These are phyloP conservation scores for Lachnellula hyalina DNA, from an alignment of 2,329 filamentous ascomycete genomes.

Conservation along the genomic window DNA sequence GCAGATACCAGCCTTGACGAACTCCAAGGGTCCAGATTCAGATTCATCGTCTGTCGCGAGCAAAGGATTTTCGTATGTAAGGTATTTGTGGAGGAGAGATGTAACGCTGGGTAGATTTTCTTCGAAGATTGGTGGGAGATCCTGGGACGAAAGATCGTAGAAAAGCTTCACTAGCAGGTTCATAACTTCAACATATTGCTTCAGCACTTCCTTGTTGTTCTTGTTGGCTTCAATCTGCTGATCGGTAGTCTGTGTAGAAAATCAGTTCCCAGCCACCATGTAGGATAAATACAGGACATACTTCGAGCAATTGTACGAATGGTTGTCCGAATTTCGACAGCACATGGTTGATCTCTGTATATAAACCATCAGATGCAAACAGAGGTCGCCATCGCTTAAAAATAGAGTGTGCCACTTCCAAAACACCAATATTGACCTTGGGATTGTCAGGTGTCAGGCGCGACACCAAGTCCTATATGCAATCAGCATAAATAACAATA, in stretches of 20 bases:
- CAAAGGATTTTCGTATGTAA: constrained; percentile 80
- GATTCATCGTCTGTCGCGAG: constrained; percentile 83
- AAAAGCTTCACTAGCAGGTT: constrained; percentile 88
- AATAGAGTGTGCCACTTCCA: constrained; percentile 97
- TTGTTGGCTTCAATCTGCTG: constrained; percentile 68
- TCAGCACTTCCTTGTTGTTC: constrained; percentile 67
- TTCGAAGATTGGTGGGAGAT: constrained; percentile 91
- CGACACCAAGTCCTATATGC: constrained; percentile 70
- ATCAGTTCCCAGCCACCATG: constrained; percentile 9
- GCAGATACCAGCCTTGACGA: constrained; percentile 89
- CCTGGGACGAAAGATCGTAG: constrained; percentile 95
- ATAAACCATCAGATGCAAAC: constrained; percentile 88
- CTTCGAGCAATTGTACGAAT: constrained; percentile 74
- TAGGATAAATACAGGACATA: constrained; percentile 35
- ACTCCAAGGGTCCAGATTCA: constrained; percentile 79
- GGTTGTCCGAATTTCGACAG: constrained; percentile 76
- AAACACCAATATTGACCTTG: constrained; percentile 83
- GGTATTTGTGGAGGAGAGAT: constrained; percentile 81
- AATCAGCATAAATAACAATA: constrained; percentile 12
- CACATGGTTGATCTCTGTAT: constrained; percentile 94
- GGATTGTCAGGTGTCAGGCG: constrained; percentile 77
- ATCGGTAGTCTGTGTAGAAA: constrained; percentile 53
- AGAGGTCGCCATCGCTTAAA: constrained; percentile 94
- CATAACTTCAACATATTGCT: constrained; percentile 76
- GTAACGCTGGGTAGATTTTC: constrained; percentile 76